Conservation (phyloP, 225 moss, liverwort and hornwort species). For the Physcomitrium patens region DNA sequence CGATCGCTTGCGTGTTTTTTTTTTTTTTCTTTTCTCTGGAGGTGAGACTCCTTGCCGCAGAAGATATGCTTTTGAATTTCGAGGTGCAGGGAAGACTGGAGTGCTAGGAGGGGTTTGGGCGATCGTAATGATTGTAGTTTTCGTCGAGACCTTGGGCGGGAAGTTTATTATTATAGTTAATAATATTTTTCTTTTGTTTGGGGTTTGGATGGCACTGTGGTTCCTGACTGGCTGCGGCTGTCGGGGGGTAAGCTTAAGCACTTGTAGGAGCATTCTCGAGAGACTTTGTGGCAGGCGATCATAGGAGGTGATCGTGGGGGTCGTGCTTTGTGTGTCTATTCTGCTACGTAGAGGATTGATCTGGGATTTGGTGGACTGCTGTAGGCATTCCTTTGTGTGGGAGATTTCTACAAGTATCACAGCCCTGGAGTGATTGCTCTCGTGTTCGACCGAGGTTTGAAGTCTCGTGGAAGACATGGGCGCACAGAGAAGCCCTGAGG, state of each 20-base stretch:
- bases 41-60: too few species aligned
- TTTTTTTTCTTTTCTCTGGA: neutral
- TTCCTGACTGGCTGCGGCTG: too few species aligned
- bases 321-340: neutral
- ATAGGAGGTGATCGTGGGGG: constrained; percentile 18
- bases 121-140: neutral
- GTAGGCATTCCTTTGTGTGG: neutral
- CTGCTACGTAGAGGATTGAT: neutral
- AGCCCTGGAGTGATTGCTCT: neutral
- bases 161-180: too few species aligned
- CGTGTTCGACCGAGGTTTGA: neutral
- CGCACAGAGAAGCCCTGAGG: constrained; percentile 43
- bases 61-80: neutral
- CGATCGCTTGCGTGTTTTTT: constrained; percentile 14
- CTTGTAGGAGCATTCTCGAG: neutral
- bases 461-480: constrained; percentile 29
- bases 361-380: constrained; percentile 13
- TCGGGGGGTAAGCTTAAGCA: too few species aligned
- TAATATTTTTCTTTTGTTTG: too few species aligned
- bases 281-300: constrained; percentile 24
- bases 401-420: neutral
- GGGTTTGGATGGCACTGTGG: too few species aligned
- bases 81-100: neutral
- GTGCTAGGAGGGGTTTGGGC: neutral
- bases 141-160: too few species aligned